Evolutionary conservation across 116 monocot genomes (phyloP), one percentile per base, ranked within the genome.

Genomic region (Dioscorea cayenensis): DNA sequence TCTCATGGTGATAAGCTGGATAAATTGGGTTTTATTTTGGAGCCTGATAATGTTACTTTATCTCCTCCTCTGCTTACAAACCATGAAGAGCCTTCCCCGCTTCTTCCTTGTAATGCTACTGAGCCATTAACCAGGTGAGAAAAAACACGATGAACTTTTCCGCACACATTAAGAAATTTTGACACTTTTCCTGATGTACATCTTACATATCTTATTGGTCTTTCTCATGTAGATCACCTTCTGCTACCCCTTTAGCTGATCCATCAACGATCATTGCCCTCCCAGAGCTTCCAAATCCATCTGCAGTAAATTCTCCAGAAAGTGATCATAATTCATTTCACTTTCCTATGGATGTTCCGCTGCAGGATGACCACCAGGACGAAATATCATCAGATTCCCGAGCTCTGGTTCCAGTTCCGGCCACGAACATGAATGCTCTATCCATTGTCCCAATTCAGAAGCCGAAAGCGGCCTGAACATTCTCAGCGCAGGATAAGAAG

Each of bases 401-500:
- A 37, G 81, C 76, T 36, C 49, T 88, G 51, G 82, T 81, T 59
- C 64, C 77, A 13, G 73, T 81, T 19, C 66, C 70, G 8, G 50
- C 60, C 25, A 51, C 43, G 32, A 67, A 59, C 29, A 71, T 48
- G 0, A 69, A 77, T 9, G 64, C 71, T 9, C 19, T 81, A 58
- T 73, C 78, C 16, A 27, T 84, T 63, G 72, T 82, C 71, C 81
- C 90, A 4, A 51, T 65, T 10, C 76, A 72, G 28, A 94, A 90
- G 65, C 64, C 77, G 1, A 87, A 87, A 74, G 83, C 71, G 81
- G 28, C 36, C 76, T 6, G 90, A 87, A 23, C 61, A 79, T 5
- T 76, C 35, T 22, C 91, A 85, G 32, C 85, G 94, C 43, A 81
- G 94, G 10, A 82, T 88, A 36, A 62, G 94, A 73, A 50, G 94